These are phyloP conservation scores for Monascus purpureus DNA, from an alignment of 495 filamentous ascomycete genomes.

Conservation along the genomic window DNA sequence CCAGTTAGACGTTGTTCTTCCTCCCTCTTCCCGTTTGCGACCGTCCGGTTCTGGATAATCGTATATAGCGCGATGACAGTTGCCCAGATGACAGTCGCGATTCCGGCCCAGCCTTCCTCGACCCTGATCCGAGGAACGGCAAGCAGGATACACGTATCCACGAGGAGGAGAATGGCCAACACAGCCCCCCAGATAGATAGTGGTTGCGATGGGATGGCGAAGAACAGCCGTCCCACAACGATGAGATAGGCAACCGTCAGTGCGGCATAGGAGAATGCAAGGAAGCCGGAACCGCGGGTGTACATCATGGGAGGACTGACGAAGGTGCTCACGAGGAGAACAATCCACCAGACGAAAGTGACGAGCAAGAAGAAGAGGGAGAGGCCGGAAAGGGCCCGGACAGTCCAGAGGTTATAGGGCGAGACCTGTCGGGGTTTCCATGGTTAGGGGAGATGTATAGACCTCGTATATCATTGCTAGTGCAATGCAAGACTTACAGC, in stretches of 20 bases:
- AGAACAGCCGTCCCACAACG: constrained; percentile 74
- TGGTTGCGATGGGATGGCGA: constrained; percentile 63
- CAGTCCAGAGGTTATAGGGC: constrained; percentile 87
- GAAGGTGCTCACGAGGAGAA: constrained; percentile 75
- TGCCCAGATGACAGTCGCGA: constrained; percentile 70
- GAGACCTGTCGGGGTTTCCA: constrained; percentile 46
- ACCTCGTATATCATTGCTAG: not conserved
- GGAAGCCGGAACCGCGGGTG: constrained; percentile 80
- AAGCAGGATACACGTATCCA: constrained; percentile 67
- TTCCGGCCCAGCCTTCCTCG: constrained; percentile 85
- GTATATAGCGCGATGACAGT: constrained; percentile 48
- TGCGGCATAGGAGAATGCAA: constrained; percentile 66
- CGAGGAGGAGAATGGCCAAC: constrained; percentile 54
- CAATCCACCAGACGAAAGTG: constrained; percentile 79
- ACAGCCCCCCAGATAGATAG: constrained; percentile 55
- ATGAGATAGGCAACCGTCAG: constrained; percentile 59
- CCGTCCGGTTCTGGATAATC: constrained; percentile 50
- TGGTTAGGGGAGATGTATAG: constrained; percentile 1
- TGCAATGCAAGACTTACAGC: constrained; percentile 48
- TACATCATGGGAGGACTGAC: constrained; percentile 76
- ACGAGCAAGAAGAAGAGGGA: constrained; percentile 59
- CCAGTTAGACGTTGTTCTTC: constrained; percentile 91
- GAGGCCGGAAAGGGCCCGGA: constrained; percentile 60
- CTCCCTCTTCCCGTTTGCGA: constrained; percentile 78
- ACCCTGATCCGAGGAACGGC: constrained; percentile 53